These are phyloP conservation scores for Aspergillaceae sp. DNA, from an alignment of 2,329 filamentous ascomycete species.

Conservation along the genomic window DNA sequence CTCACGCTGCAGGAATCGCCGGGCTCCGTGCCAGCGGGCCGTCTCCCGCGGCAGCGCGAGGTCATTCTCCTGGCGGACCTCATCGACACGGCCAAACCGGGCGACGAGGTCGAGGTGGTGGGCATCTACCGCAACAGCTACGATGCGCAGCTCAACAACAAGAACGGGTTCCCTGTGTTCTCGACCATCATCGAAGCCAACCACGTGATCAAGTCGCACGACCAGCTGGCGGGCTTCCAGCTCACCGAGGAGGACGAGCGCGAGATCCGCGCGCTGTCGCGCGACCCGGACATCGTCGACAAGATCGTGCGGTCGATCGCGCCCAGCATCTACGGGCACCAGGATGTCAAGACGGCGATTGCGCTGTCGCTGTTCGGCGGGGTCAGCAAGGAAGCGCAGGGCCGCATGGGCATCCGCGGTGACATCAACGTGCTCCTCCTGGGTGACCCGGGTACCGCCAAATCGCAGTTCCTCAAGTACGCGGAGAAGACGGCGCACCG, in stretches of 20 bases:
- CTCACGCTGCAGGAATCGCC: slow-evolving; percentile 94
- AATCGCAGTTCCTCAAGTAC: slow-evolving; percentile 95
- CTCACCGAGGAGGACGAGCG: slow-evolving; percentile 93
- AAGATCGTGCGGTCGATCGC: slow-evolving; percentile 90
- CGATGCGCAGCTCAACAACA: slow-evolving; percentile 94
- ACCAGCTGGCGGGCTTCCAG: slow-evolving; percentile 92
- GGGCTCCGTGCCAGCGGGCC: slow-evolving; percentile 90
- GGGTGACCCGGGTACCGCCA: slow-evolving; percentile 94
- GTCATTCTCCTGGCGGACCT: slow-evolving; percentile 95
- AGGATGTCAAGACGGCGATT: slow-evolving; percentile 93
- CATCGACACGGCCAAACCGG: slow-evolving; percentile 92
- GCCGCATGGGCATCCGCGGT: slow-evolving; percentile 81
- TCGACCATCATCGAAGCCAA: slow-evolving; percentile 97
- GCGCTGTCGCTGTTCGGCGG: slow-evolving; percentile 91
- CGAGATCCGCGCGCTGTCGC: slow-evolving; percentile 75
- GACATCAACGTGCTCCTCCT: slow-evolving; percentile 97
- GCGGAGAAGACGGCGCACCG: slow-evolving; percentile 95
- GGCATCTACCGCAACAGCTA: slow-evolving; percentile 98
- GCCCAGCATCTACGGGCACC: slow-evolving; percentile 94
- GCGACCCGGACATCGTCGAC: slow-evolving; percentile 84
- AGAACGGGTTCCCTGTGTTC: slow-evolving; percentile 97
- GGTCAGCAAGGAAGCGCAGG: slow-evolving; percentile 82
- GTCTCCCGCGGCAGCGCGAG: slow-evolving; percentile 84
- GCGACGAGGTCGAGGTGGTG: slow-evolving; percentile 94
- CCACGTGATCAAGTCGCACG: slow-evolving; percentile 92